Evolutionary conservation across 495 filamentous ascomycete species (phyloP).

Genomic region (Talaromyces borbonicus): DNA sequence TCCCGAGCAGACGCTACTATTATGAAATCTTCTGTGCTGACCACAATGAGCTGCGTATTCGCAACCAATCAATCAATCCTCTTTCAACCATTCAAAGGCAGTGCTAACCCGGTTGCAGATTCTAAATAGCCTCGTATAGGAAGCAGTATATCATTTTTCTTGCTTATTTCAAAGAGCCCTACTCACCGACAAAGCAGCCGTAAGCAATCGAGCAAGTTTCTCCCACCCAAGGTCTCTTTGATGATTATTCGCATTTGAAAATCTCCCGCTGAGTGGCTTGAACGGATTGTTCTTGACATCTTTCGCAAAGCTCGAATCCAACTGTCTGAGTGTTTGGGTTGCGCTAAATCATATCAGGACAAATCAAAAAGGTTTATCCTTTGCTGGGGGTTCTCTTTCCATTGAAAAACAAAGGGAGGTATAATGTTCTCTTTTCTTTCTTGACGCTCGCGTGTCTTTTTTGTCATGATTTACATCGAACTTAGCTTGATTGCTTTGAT

Average conservation of each 20-base stretch:
- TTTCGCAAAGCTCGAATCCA: not conserved
- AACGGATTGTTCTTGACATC: too few relatives aligned
- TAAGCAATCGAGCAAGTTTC: not conserved
- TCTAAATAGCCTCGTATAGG: not conserved
- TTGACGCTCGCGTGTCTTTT: too few relatives aligned
- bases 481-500: conserved; percentile 33
- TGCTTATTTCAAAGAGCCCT: too few relatives aligned
- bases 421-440: too few relatives aligned
- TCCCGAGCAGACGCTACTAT: too few relatives aligned
- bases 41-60: too few relatives aligned
- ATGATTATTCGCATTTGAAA: too few relatives aligned
- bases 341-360: conserved; percentile 31
- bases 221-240: too few relatives aligned
- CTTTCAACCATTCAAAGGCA: not conserved
- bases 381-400: conserved; percentile 7
- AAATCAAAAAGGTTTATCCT: conserved; percentile 13
- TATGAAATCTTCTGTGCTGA: too few relatives aligned
- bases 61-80: not conserved
- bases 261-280: too few relatives aligned
- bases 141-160: not conserved
- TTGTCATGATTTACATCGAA: conserved; percentile 28
- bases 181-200: conserved; percentile 5
- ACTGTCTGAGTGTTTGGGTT: conserved; percentile 9
- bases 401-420: conserved; percentile 10
- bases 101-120: not conserved